phyloP scores from a whole-genome alignment of 2,329 filamentous ascomycete species.

The Thielaviopsis musarum region DNA sequence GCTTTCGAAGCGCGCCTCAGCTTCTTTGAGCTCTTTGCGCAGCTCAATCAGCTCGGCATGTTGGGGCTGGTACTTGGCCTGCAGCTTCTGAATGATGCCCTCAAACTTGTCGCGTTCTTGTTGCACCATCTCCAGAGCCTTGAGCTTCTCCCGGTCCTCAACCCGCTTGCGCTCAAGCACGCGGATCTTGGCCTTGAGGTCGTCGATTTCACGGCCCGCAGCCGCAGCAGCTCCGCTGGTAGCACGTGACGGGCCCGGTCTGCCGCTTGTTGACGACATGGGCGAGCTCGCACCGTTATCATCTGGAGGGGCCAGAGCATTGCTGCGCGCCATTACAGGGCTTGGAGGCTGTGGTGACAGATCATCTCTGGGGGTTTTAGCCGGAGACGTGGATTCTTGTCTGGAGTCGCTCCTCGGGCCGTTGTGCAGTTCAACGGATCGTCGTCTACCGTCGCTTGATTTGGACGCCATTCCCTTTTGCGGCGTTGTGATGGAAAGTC shows the following conservation, averaged over 20 bases:
- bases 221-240: conserved; percentile 30
- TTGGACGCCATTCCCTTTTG: conserved; percentile 3
- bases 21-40: conserved; percentile 61
- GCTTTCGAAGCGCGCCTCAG: conserved; percentile 46
- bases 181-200: conserved; percentile 72
- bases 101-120: conserved; percentile 65
- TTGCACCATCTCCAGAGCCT: conserved; percentile 59
- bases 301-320: conserved; percentile 35
- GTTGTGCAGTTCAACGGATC: conserved; percentile 24
- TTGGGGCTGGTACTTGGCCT: conserved; percentile 73
- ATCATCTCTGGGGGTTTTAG: conserved; percentile 34
- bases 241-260: conserved; percentile 16
- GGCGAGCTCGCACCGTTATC: conserved; percentile 19
- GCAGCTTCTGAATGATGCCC: conserved; percentile 74
- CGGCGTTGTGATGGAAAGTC: conserved; percentile 6
- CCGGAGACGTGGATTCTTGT: conserved; percentile 22
- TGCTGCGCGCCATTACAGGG: conserved; percentile 32
- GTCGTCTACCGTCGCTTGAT: conserved; percentile 19
- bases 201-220: conserved; percentile 56
- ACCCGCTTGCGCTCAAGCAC: conserved; percentile 73
- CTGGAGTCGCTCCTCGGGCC: conserved; percentile 1
- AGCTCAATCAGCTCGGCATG: conserved; percentile 65
- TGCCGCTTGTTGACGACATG: conserved; percentile 13
- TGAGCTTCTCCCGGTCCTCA: conserved; percentile 75
- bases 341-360: conserved; percentile 32